Evolutionary conservation across 2,329 filamentous ascomycete species (phyloP).

Genomic region (Microdochium paspali): DNA sequence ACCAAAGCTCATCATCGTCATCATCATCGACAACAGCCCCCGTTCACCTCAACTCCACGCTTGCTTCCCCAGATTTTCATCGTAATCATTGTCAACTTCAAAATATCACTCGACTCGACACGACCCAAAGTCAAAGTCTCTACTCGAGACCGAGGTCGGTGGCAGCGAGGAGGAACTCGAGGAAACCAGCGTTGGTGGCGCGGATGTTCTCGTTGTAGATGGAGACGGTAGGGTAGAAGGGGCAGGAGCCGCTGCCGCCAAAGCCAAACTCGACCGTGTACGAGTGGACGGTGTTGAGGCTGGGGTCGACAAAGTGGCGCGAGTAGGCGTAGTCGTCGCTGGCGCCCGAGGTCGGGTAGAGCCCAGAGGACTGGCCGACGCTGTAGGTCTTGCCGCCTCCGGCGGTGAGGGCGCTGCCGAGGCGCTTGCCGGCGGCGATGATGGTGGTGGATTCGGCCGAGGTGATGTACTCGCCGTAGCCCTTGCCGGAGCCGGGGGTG

Average conservation of each 20-base stretch:
- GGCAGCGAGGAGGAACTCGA: slow-evolving; percentile 29
- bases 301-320: slow-evolving; percentile 27
- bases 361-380: slow-evolving; percentile 25
- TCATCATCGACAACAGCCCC: not conserved
- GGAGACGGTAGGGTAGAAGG: slow-evolving; percentile 34
- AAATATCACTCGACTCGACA: no score
- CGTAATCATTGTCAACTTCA: not conserved
- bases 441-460: slow-evolving; percentile 23
- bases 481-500: slow-evolving; percentile 15
- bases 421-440: slow-evolving; percentile 18
- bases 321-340: slow-evolving; percentile 37
- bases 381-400: slow-evolving; percentile 26
- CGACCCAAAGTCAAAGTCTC: no score
- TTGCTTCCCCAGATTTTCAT: not conserved
- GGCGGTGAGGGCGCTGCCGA: slow-evolving; percentile 27
- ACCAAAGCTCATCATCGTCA: not conserved
- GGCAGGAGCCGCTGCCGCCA: slow-evolving; percentile 20
- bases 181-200: slow-evolving; percentile 35
- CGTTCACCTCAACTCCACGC: not conserved
- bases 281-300: slow-evolving; percentile 11
- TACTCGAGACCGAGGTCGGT: slow-evolving; percentile 10
- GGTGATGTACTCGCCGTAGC: slow-evolving; percentile 36
- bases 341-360: slow-evolving; percentile 36
- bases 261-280: slow-evolving; percentile 6
- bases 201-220: slow-evolving; percentile 33